A percentile compares a stretch with the other conserved stretches of the same genome.
Conservation (phyloP, 108 stramenopile genomes). For the Stephanodiscus minutulus region DNA sequence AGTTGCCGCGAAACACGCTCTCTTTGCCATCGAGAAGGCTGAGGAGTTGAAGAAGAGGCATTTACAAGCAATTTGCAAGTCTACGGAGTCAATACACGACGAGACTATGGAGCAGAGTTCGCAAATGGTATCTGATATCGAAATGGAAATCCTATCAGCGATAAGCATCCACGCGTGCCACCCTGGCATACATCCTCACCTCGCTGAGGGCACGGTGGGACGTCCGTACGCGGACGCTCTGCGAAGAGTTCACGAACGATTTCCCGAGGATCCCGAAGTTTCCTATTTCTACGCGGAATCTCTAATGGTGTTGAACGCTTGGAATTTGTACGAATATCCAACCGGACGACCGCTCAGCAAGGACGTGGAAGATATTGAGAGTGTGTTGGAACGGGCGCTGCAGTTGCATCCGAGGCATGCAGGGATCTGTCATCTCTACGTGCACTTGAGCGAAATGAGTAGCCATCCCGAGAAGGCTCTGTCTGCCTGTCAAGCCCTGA, state of each 20-base stretch:
- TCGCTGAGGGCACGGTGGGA: slow-evolving; percentile 60
- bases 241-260: slow-evolving; percentile 61
- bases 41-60: slow-evolving; percentile 64
- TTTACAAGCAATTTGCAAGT: slow-evolving; percentile 12
- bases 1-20: slow-evolving; percentile 75
- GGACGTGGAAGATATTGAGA: slow-evolving; percentile 63
- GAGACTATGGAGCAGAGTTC: slow-evolving; percentile 22
- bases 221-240: slow-evolving; percentile 79
- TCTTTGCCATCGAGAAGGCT: slow-evolving; percentile 62
- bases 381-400: slow-evolving; percentile 66
- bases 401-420: slow-evolving; percentile 68
- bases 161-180: slow-evolving; percentile 67
- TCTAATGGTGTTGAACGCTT: slow-evolving; percentile 84
- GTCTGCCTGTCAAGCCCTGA: slow-evolving; percentile 59
- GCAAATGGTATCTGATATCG: slow-evolving; percentile 64
- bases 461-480: slow-evolving; percentile 68
- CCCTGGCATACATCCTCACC: slow-evolving; percentile 65
- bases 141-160: slow-evolving; percentile 62
- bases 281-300: slow-evolving; percentile 79
- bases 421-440: slow-evolving; percentile 86
- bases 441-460: slow-evolving; percentile 88
- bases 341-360: slow-evolving; percentile 67
- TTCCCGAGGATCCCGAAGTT: slow-evolving; percentile 74
- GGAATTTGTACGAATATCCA: slow-evolving; percentile 87
- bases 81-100: background rate